phyloP scores from a whole-genome alignment of 2,329 filamentous ascomycete genomes.

The Alternaria atra region DNA sequence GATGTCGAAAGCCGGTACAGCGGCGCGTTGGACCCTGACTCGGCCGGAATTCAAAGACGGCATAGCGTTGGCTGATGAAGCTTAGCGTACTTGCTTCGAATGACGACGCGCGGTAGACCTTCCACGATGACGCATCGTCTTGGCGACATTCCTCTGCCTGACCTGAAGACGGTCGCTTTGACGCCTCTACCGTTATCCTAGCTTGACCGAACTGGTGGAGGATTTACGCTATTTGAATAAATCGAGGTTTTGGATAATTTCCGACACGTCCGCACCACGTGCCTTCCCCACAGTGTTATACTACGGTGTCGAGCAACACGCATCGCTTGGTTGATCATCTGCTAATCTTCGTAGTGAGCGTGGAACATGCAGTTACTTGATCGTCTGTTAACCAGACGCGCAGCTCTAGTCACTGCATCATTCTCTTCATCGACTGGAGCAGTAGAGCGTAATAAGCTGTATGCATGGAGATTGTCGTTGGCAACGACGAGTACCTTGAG shows the following conservation, averaged over 20 bases:
- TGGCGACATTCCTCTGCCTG: background rate
- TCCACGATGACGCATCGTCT: background rate
- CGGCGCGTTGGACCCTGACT: background rate
- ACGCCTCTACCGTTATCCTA: background rate
- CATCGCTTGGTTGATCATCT: background rate
- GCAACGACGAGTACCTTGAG: background rate
- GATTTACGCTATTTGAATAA: background rate
- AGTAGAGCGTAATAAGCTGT: background rate
- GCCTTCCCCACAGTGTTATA: background rate
- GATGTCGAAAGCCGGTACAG: background rate
- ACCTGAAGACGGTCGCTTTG: background rate
- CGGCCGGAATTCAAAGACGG: background rate
- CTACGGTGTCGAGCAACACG: background rate
- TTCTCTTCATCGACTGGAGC: background rate
- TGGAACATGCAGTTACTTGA: background rate
- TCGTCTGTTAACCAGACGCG: background rate
- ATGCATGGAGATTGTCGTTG: background rate
- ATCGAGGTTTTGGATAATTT: background rate
- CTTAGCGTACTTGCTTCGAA: background rate
- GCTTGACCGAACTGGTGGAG: conserved; percentile 3
- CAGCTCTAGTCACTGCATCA: background rate
- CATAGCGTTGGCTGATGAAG: background rate
- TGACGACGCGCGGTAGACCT: background rate
- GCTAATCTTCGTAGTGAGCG: background rate
- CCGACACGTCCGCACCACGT: conserved; percentile 1